Evolutionary conservation across 2,329 filamentous ascomycete species (phyloP).

Genomic region (Alternaria viburni): DNA sequence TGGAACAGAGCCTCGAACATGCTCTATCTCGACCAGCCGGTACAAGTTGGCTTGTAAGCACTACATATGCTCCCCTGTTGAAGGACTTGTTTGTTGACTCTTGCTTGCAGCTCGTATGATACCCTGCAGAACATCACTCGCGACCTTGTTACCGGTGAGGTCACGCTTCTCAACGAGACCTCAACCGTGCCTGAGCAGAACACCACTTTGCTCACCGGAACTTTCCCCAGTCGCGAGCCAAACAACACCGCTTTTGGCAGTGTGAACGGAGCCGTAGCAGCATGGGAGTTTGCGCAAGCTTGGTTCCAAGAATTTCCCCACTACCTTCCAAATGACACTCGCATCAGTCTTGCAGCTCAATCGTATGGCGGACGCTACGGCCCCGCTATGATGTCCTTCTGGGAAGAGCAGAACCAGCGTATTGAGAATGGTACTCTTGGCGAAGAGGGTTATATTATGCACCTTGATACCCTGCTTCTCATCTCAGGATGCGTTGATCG

Average conservation of each 20-base stretch:
- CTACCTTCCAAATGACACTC: conserved; percentile 24
- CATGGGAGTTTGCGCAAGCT: conserved; percentile 28
- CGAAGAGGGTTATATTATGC: conserved; percentile 14
- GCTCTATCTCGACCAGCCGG: conserved; percentile 71
- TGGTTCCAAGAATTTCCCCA: conserved; percentile 33
- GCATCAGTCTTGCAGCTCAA: conserved; percentile 26
- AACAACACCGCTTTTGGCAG: conserved; percentile 27
- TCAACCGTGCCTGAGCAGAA: conserved; percentile 23
- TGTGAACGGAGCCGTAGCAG: conserved; percentile 24
- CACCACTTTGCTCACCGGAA: conserved; percentile 23
- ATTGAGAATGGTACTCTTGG: conserved; percentile 15
- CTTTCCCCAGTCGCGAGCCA: conserved; percentile 20
- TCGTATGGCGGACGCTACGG: conserved; percentile 21
- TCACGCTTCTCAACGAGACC: conserved; percentile 19
- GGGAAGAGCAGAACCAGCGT: conserved; percentile 21
- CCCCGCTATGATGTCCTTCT: conserved; percentile 20
- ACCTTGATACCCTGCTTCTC: conserved; percentile 16
- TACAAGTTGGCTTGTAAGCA: conserved; percentile 58
- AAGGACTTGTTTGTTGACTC: not conserved
- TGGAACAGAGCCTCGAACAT: conserved; percentile 44
- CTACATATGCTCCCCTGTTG: not conserved
- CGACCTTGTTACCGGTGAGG: conserved; percentile 19
- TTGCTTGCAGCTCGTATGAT: conserved; percentile 52
- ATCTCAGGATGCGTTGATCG: conserved; percentile 16
- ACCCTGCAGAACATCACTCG: conserved; percentile 26